Conservation (phyloP, 768 basidiomycete species). For the Lactarius trivialis region DNA sequence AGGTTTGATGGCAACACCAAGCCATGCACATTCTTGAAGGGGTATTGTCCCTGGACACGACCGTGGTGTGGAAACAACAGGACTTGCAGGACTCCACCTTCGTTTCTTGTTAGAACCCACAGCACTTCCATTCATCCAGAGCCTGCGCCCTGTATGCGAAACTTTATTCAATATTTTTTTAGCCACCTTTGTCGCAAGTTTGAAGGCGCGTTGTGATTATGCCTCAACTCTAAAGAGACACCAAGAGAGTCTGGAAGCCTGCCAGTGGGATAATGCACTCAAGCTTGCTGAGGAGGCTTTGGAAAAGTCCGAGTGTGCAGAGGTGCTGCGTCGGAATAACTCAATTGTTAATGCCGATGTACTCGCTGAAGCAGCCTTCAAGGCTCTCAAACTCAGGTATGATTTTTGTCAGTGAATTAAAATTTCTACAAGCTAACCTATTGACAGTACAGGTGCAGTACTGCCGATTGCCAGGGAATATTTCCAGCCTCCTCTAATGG, state of each 20-base stretch:
- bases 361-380: background rate
- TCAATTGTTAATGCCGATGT: background rate
- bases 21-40: background rate
- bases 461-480: background rate
- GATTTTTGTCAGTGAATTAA: background rate
- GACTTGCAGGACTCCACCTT: background rate
- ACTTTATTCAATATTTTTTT: background rate
- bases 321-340: background rate
- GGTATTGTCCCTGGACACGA: background rate
- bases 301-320: background rate
- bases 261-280: background rate
- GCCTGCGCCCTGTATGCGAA: background rate
- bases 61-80: too few species aligned
- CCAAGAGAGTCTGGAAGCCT: background rate
- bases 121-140: background rate
- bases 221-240: background rate
- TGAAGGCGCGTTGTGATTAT: background rate
- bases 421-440: background rate
- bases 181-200: background rate
- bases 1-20: background rate
- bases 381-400: background rate
- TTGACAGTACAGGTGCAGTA: background rate
- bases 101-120: background rate
- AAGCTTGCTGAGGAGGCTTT: background rate
- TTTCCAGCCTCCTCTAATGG: background rate